Evolutionary conservation across 106 monocot species (phyloP).

Genomic region (Allium fistulosum): DNA sequence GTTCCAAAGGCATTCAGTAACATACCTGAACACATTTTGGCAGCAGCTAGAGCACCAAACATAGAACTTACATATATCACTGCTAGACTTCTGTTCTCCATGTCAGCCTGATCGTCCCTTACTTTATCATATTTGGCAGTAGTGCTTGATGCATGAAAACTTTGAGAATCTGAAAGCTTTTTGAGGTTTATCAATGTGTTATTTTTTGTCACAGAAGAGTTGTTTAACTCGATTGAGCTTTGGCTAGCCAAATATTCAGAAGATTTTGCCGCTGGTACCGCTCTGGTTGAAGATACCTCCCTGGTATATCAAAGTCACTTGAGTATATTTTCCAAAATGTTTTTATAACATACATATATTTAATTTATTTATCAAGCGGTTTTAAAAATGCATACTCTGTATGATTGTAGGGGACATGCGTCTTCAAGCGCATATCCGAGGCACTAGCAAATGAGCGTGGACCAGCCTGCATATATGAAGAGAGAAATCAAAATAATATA

Average conservation of each 20-base stretch:
- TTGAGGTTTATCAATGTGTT: slow-evolving; percentile 9
- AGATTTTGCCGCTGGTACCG: slow-evolving; percentile 72
- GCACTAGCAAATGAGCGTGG: slow-evolving; percentile 55
- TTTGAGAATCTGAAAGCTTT: slow-evolving; percentile 18
- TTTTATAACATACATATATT: background rate
- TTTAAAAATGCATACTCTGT: slow-evolving; percentile 10
- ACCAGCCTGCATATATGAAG: slow-evolving; percentile 35
- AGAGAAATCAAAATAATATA: too few species aligned
- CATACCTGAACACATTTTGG: slow-evolving; percentile 39
- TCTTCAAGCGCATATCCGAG: slow-evolving; percentile 42
- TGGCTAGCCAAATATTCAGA: slow-evolving; percentile 53
- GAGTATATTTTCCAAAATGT: background rate
- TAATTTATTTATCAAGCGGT: slow-evolving; percentile 15
- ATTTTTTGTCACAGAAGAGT: slow-evolving; percentile 39
- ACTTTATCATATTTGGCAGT: slow-evolving; percentile 16
- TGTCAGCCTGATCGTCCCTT: slow-evolving; percentile 35
- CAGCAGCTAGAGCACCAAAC: slow-evolving; percentile 56
- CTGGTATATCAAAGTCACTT: background rate
- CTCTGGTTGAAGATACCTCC: slow-evolving; percentile 31
- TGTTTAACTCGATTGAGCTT: slow-evolving; percentile 53
- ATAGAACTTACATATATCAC: slow-evolving; percentile 75
- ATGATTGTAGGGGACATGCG: slow-evolving; percentile 5
- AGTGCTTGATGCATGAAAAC: slow-evolving; percentile 8
- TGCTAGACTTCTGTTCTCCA: slow-evolving; percentile 56
- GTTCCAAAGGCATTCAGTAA: slow-evolving; percentile 38